Conservation (phyloP, 208 protist species). For the Leishmania gerbilli region DNA sequence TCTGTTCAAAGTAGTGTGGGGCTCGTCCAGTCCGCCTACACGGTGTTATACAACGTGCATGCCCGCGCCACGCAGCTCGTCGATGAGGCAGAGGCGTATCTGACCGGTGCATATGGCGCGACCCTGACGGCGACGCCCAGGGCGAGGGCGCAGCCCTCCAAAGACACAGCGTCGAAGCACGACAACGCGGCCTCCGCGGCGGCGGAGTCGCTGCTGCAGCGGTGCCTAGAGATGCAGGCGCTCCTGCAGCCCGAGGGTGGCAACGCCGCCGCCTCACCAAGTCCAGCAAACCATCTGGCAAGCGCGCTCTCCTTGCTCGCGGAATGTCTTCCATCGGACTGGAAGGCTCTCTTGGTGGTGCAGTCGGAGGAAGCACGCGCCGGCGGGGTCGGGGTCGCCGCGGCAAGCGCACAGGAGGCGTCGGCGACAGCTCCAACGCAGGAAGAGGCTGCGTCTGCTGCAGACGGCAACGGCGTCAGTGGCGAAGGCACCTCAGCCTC, state of each 20-base stretch:
- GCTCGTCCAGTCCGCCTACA: slow-evolving; percentile 8
- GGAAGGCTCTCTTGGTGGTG: not conserved
- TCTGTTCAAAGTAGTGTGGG: not conserved
- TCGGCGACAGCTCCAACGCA: not conserved
- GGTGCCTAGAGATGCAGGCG: slow-evolving; percentile 13
- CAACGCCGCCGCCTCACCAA: not conserved
- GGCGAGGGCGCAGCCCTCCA: not conserved
- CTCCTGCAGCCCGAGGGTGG: not conserved
- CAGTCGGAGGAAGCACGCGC: not conserved
- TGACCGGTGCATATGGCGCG: slow-evolving; percentile 1
- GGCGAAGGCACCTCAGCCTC: slow-evolving; percentile 1
- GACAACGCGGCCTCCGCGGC: not conserved
- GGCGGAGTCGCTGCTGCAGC: slow-evolving; percentile 12
- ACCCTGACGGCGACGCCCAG: not conserved
- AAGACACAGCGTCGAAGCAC: not conserved
- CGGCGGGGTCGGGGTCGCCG: not conserved
- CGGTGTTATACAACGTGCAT: slow-evolving; percentile 10
- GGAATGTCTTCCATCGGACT: slow-evolving; percentile 5
- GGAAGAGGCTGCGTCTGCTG: not conserved
- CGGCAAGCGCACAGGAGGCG: not conserved
- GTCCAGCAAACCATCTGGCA: not conserved
- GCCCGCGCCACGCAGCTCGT: slow-evolving; percentile 6
- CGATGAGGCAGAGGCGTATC: not conserved
- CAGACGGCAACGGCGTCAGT: not conserved
- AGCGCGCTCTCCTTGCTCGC: slow-evolving; percentile 6